Evolutionary conservation across 176 grass and related monocot genomes (phyloP).

Genomic region (Hsuehochloa calcarea): DNA sequence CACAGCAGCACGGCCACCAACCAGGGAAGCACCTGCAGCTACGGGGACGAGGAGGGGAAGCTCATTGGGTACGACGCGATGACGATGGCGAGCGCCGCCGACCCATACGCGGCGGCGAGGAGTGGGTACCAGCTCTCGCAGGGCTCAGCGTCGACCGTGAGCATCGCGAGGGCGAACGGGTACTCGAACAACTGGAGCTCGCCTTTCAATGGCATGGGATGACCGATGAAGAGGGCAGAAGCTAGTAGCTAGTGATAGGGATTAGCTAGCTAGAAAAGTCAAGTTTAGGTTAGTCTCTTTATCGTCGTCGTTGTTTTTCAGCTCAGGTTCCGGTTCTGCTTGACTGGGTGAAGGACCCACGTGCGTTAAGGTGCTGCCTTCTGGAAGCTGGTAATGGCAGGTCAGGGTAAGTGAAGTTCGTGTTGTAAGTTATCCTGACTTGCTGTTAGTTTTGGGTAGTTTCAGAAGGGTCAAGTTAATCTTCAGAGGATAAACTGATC

Average conservation of each 20-base stretch:
- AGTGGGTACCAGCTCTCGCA: slow-evolving; percentile 62
- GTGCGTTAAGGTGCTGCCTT: slow-evolving; percentile 31
- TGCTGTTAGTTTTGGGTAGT: slow-evolving; percentile 67
- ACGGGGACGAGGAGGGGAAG: slow-evolving; percentile 43
- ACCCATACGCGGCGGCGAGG: slow-evolving; percentile 41
- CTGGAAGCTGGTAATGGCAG: slow-evolving; percentile 56
- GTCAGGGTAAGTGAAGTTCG: slow-evolving; percentile 41
- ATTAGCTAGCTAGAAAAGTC: slow-evolving; percentile 37
- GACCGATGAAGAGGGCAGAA: slow-evolving; percentile 17
- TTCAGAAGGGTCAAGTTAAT: slow-evolving; percentile 38
- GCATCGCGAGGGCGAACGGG: slow-evolving; percentile 49
- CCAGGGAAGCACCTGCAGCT: slow-evolving; percentile 45
- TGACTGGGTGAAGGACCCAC: slow-evolving; percentile 7
- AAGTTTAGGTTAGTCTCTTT: slow-evolving; percentile 34
- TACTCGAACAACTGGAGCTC: slow-evolving; percentile 50
- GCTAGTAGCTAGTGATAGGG: slow-evolving; percentile 11
- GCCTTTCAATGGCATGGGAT: slow-evolving; percentile 50
- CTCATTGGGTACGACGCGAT: slow-evolving; percentile 40
- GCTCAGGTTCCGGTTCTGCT: slow-evolving; percentile 22
- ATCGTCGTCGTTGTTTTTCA: slow-evolving; percentile 2
- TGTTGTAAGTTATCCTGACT: slow-evolving; percentile 31
- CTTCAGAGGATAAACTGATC: slow-evolving; percentile 17
- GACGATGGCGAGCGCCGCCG: slow-evolving; percentile 21
- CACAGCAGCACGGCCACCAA: slow-evolving; percentile 44
- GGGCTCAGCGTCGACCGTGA: slow-evolving; percentile 48